Conservation (phyloP, 768 basidiomycete genomes). For the Lactarius quietus region DNA sequence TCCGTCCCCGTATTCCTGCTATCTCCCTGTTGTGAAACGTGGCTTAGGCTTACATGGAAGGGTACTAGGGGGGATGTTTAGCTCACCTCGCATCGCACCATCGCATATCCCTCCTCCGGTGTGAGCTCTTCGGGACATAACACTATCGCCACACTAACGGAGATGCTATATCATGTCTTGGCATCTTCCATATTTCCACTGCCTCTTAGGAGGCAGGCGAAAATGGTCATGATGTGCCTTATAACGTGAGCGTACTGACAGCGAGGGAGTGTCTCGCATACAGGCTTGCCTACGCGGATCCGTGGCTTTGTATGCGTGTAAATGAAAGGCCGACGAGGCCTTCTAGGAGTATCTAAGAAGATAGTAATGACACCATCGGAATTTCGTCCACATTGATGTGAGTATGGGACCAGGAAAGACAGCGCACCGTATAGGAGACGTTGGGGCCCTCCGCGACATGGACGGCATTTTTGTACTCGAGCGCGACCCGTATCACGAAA, state of each 20-base stretch:
- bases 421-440: conserved; percentile 12
- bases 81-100: conserved; percentile 86
- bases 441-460: conserved; percentile 17
- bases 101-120: conserved; percentile 77
- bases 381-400: not conserved
- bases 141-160: too few relatives aligned
- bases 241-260: too few relatives aligned
- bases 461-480: not conserved
- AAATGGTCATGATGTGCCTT: not conserved
- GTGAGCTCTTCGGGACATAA: conserved; percentile 76
- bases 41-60: not conserved
- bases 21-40: conserved; percentile 54
- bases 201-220: not conserved
- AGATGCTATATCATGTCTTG: conserved; percentile 1
- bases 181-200: conserved; percentile 6
- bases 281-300: too few relatives aligned
- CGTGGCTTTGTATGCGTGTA: not conserved
- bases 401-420: too few relatives aligned
- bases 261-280: too few relatives aligned
- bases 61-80: not conserved
- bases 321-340: conserved; percentile 14
- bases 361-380: not conserved
- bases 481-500: too few relatives aligned
- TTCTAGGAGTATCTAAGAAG: conserved; percentile 9
- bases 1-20: conserved; percentile 86